These are phyloP conservation scores for Protomyces inouyei DNA, from an alignment of 1,139 yeast species.

Conservation along the genomic window DNA sequence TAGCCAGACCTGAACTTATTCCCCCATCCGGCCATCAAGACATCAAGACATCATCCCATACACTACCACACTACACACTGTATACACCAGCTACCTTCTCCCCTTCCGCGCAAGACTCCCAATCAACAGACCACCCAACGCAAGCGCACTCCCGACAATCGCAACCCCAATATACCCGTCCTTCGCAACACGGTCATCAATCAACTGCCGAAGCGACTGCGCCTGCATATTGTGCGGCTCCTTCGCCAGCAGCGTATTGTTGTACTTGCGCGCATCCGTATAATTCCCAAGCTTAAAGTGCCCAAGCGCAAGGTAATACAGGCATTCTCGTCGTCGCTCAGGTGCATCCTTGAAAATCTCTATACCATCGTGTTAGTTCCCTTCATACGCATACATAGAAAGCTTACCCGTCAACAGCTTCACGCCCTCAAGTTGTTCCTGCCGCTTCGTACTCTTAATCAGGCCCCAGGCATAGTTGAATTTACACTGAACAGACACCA, in stretches of 20 bases:
- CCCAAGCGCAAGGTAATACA: constrained; percentile 83
- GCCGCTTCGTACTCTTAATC: constrained; percentile 58
- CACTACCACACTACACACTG: no score
- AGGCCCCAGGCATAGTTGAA: constrained; percentile 98
- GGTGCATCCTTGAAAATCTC: constrained; percentile 64
- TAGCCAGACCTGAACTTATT: background rate
- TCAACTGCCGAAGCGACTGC: constrained; percentile 59
- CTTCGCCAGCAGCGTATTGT: constrained; percentile 65
- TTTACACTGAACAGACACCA: constrained; percentile 72
- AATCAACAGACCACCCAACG: constrained; percentile 69
- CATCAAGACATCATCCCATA: no score
- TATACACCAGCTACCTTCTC: background rate
- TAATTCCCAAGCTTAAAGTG: constrained; percentile 85
- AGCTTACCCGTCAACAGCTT: constrained; percentile 60
- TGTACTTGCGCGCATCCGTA: constrained; percentile 76
- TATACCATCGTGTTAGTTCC: background rate
- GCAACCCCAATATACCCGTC: constrained; percentile 86
- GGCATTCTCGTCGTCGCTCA: constrained; percentile 77
- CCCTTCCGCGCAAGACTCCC: constrained; percentile 40
- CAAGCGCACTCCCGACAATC: constrained; percentile 69
- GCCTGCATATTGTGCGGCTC: constrained; percentile 88
- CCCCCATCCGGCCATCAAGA: background rate
- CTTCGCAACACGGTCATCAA: constrained; percentile 77
- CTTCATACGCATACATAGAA: background rate
- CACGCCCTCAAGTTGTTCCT: constrained; percentile 73